These are phyloP conservation scores for Phytophthora hybrid DNA, from an alignment of 352 stramenopile species.

Conservation along the genomic window DNA sequence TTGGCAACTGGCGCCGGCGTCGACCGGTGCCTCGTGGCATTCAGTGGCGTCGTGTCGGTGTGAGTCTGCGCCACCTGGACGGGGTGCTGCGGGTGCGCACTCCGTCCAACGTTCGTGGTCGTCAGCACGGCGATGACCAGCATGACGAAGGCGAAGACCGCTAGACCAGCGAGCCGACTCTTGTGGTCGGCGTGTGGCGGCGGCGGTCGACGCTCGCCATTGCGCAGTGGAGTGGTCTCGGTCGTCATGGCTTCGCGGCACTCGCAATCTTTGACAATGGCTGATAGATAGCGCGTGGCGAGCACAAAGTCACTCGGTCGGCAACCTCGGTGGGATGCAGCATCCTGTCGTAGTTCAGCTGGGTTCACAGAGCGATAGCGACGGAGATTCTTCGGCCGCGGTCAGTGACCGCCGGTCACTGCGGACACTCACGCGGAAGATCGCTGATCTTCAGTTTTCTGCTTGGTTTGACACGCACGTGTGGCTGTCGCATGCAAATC, in stretches of 20 bases:
- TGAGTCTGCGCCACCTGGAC: constrained; percentile 12
- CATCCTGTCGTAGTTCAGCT: background rate
- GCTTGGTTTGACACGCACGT: constrained; percentile 22
- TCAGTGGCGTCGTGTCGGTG: constrained; percentile 11
- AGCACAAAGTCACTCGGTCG: background rate
- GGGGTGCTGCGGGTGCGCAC: constrained; percentile 8
- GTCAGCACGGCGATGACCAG: constrained; percentile 26
- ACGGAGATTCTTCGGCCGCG: background rate
- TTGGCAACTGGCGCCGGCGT: constrained; percentile 8
- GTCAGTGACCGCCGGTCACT: background rate
- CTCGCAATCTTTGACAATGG: background rate
- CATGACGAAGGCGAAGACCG: constrained; percentile 31
- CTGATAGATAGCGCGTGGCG: background rate
- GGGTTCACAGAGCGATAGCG: background rate
- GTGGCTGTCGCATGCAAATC: constrained; percentile 22
- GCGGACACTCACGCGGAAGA: constrained; percentile 8
- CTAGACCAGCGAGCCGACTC: constrained; percentile 25
- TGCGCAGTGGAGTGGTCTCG: constrained; percentile 37
- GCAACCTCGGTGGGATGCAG: background rate
- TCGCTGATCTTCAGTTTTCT: constrained; percentile 30
- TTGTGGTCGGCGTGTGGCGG: constrained; percentile 5
- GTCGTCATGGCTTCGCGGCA: constrained; percentile 25
- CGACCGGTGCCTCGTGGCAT: constrained; percentile 2
- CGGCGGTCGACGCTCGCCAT: constrained; percentile 2
- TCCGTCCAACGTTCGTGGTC: constrained; percentile 22